Evolutionary conservation across 495 filamentous ascomycete genomes (phyloP).

Genomic region (Astrothelium macrocarpum): DNA sequence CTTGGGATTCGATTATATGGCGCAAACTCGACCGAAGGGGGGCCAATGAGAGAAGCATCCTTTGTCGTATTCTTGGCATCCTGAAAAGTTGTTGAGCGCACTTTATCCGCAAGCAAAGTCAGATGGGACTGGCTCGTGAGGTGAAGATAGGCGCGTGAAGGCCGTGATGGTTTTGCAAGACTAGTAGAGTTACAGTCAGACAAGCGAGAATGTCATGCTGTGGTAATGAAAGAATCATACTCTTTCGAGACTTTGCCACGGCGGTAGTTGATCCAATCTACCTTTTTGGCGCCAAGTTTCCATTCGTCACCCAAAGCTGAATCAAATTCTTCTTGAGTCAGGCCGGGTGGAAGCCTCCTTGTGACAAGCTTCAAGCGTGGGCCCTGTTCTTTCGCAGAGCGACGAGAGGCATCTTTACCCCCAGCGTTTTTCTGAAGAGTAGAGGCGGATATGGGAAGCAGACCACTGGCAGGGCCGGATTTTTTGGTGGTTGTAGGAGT

Average conservation of each 20-base stretch:
- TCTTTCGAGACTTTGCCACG: constrained; percentile 82
- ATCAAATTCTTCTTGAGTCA: constrained; percentile 74
- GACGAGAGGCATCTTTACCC: constrained; percentile 27
- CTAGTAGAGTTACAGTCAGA: constrained; percentile 33
- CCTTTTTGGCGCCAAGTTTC: constrained; percentile 65
- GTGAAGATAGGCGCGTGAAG: constrained; percentile 70
- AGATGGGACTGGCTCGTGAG: constrained; percentile 49
- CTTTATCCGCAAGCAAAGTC: constrained; percentile 50
- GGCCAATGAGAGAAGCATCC: constrained; percentile 58
- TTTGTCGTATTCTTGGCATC: constrained; percentile 63
- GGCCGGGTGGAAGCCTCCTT: constrained; percentile 72
- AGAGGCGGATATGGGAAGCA: constrained; percentile 50
- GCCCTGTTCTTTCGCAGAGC: constrained; percentile 28
- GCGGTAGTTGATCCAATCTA: constrained; percentile 72
- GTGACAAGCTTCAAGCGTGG: constrained; percentile 76
- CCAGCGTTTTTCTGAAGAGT: constrained; percentile 47
- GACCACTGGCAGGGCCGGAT: constrained; percentile 40
- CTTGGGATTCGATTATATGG: constrained; percentile 70
- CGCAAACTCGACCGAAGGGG: constrained; percentile 70
- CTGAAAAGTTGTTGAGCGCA: constrained; percentile 55
- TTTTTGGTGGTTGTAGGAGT: constrained; percentile 6
- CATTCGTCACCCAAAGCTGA: constrained; percentile 69
- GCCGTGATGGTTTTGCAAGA: constrained; percentile 65
- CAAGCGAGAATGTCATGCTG: neutral
- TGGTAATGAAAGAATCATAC: constrained; percentile 47